A percentile compares a stretch with the other conserved stretches of the same genome.
These are phyloP conservation scores for Globisporangium radiosum DNA, from an alignment of 352 stramenopile species.

Conservation along the genomic window DNA sequence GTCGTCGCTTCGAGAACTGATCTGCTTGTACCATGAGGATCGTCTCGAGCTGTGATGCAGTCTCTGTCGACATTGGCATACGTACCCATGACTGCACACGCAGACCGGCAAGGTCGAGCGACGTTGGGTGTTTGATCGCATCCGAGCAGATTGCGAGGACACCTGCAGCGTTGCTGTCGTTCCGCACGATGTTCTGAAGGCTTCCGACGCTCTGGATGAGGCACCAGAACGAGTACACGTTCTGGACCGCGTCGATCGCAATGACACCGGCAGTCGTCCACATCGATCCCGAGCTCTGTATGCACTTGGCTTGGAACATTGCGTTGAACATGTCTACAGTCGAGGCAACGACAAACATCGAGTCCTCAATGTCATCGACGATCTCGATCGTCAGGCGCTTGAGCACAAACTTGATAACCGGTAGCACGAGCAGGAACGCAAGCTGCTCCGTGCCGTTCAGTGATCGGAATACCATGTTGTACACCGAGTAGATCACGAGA, in stretches of 20 bases:
- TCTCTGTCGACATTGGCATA: neutral
- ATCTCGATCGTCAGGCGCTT: neutral
- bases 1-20: neutral
- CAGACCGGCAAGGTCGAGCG: neutral
- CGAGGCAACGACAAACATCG: neutral
- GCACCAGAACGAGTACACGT: constrained; percentile 1
- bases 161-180: neutral
- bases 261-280: constrained; percentile 17
- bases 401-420: constrained; percentile 4
- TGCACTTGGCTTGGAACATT: constrained; percentile 15
- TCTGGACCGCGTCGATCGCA: constrained; percentile 4
- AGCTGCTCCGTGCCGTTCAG: constrained; percentile 1
- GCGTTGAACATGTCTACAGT: constrained; percentile 11
- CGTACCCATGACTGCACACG: constrained; percentile 3
- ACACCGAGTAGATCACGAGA: constrained; percentile 6
- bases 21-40: neutral
- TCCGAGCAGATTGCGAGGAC: neutral
- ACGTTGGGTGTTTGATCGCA: neutral
- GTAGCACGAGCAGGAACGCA: constrained; percentile 8
- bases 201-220: neutral
- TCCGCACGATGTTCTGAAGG: neutral
- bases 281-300: constrained; percentile 9
- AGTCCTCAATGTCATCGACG: constrained; percentile 4
- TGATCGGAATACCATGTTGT: constrained; percentile 3
- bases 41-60: neutral